These are phyloP conservation scores for Tetradesmus obliquus DNA, from an alignment of 139 green algal genomes.

Conservation along the genomic window DNA sequence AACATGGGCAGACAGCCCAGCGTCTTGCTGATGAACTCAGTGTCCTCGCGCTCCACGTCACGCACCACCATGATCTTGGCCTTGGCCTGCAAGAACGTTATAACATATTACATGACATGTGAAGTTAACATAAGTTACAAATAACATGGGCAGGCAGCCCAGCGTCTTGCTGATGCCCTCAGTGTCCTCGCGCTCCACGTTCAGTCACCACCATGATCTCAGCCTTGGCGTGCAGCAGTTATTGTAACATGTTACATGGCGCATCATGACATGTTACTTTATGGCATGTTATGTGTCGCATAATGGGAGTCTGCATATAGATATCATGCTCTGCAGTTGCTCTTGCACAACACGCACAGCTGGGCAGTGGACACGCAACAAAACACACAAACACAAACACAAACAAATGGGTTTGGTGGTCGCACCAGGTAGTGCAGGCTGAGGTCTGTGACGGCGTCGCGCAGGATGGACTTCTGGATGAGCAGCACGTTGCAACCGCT, in stretches of 20 bases:
- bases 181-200: no score
- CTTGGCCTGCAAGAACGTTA: slow-evolving; percentile 76
- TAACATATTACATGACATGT: neutral
- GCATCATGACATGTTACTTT: no score
- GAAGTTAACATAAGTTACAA: neutral
- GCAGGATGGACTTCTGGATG: slow-evolving; percentile 98
- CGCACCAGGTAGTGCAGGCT: slow-evolving; percentile 97
- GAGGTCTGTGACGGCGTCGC: slow-evolving; percentile 97
- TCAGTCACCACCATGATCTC: no score
- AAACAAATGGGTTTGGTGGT: neutral
- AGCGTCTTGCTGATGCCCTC: neutral
- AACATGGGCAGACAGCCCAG: neutral
- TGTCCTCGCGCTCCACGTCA: slow-evolving; percentile 98
- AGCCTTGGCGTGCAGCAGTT: no score
- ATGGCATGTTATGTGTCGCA: no score
- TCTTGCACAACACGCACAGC: no score
- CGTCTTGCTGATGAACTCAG: slow-evolving; percentile 97
- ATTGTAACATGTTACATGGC: no score
- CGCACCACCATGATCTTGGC: slow-evolving; percentile 99
- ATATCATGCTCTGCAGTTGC: no score
- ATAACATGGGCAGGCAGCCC: neutral
- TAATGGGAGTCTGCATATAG: no score
- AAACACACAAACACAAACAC: neutral
- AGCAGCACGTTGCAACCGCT: slow-evolving; percentile 98
- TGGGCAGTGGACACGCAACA: neutral